Base-by-base conservation (phyloP, 2,329 filamentous ascomycete species). In the Beauveria caledonica region DNA sequence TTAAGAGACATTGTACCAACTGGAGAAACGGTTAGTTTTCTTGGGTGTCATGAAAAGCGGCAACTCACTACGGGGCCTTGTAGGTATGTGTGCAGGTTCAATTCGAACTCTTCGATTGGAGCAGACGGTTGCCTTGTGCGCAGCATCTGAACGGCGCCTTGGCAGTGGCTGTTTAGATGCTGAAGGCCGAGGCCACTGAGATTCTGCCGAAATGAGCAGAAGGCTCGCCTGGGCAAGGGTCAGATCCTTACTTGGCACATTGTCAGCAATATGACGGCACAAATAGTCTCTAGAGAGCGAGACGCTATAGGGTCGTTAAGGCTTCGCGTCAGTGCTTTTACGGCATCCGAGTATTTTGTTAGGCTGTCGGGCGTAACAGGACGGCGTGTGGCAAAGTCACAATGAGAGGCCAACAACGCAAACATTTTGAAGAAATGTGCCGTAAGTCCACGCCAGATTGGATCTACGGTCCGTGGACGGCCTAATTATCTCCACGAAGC, bases 101-200 rank as follows among this genome's bases (percentile, higher is more conserved):
- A 27, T 27, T 59, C 57, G 19, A 53, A 52, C 25, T 39, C 57
- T 15, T 53, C 49, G 2, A 17, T 33, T 9, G 27, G 13, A 9
- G 36, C 13, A 10, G 21, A 27, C 5, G 48, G 2, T 27, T 46
- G 39, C 25, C 57, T 52, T 42, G 23, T 15, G 27, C 39, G 48
- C 40, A 59, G 11, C 57, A 59, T 59, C 23, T 52, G 39, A 33
- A 59, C 40, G 2, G 57, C 57, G 25, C 49, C 57, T 36, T 59
- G 57, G 49, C 57, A 59, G 19, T 59, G 57, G 57, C 57, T 59
- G 15, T 25, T 59, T 5, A 59, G 49, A 46, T 59, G 57, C 27
- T 59, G n/a, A 15, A 59, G 57, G 27, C 49, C 40, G 2, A 59
- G 27, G 8, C 57, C 57, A 39, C 57, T 53, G 6, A 59, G 57